These are phyloP conservation scores for Strigomonas oncopelti DNA, from an alignment of 208 protist genomes.

Conservation along the genomic window DNA sequence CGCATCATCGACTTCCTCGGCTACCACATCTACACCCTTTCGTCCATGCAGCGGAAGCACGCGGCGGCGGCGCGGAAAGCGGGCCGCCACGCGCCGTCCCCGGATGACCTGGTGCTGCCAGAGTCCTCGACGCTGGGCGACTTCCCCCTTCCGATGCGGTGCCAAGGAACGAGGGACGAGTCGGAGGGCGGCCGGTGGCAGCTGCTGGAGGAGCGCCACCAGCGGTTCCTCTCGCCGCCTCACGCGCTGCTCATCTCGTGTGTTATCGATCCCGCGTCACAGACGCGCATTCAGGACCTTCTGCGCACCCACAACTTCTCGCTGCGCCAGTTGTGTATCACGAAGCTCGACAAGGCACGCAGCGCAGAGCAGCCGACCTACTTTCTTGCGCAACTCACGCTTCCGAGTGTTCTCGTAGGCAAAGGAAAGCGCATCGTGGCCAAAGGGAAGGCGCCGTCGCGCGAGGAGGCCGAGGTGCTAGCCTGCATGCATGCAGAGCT, in stretches of 20 bases:
- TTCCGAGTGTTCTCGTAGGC: neutral
- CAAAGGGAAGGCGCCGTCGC: constrained; percentile 58
- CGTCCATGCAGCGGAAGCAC: constrained; percentile 84
- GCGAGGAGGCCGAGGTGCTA: constrained; percentile 51
- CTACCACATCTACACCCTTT: constrained; percentile 83
- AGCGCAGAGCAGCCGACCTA: neutral
- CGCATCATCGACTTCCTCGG: constrained; percentile 82
- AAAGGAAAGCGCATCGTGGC: constrained; percentile 18
- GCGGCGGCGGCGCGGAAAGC: constrained; percentile 60
- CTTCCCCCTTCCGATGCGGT: constrained; percentile 69
- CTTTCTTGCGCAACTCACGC: neutral
- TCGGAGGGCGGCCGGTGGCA: constrained; percentile 78
- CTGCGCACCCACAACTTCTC: constrained; percentile 40
- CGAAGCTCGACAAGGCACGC: neutral
- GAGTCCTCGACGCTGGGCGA: constrained; percentile 9
- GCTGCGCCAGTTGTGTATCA: constrained; percentile 31
- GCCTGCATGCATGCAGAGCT: constrained; percentile 89
- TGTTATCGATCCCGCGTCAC: constrained; percentile 49
- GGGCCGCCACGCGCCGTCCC: constrained; percentile 69
- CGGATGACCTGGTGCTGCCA: constrained; percentile 40
- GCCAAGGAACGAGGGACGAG: constrained; percentile 53
- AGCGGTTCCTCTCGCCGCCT: constrained; percentile 31
- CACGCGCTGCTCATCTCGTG: constrained; percentile 73
- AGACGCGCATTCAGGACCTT: constrained; percentile 46
- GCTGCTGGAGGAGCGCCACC: constrained; percentile 42